phyloP scores from a whole-genome alignment of 2,329 filamentous ascomycete species.

The Penicillium thymicola region DNA sequence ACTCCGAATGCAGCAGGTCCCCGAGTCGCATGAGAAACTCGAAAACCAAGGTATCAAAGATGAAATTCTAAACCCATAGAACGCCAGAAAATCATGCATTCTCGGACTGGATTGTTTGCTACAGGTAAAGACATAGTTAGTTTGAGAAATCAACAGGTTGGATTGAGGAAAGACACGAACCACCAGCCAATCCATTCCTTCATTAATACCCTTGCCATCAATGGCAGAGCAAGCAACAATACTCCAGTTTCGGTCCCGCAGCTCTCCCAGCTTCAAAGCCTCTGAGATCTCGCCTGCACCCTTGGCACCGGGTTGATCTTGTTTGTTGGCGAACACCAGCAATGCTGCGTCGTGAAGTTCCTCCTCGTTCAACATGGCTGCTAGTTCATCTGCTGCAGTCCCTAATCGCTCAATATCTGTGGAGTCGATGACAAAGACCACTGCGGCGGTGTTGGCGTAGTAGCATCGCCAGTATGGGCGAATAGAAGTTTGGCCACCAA shows the following conservation, averaged over 20 bases:
- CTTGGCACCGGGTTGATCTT: constrained; percentile 95
- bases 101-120: constrained; percentile 47
- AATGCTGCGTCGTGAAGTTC: constrained; percentile 90
- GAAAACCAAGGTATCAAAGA: constrained; percentile 28
- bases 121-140: background rate
- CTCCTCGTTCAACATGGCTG: constrained; percentile 95
- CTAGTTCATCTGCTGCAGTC: constrained; percentile 87
- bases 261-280: constrained; percentile 80
- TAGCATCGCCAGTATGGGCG: constrained; percentile 99
- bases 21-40: constrained; percentile 12
- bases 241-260: constrained; percentile 97
- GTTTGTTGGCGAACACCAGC: constrained; percentile 97
- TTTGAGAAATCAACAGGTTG: constrained; percentile 10
- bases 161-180: constrained; percentile 50
- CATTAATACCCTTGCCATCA: constrained; percentile 87
- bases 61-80: constrained; percentile 31
- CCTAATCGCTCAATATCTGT: constrained; percentile 94
- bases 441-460: constrained; percentile 96
- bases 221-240: constrained; percentile 97
- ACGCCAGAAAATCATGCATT: constrained; percentile 38
- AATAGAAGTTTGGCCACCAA: constrained; percentile 97
- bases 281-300: constrained; percentile 96
- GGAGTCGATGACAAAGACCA: constrained; percentile 97
- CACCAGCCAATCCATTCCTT: constrained; percentile 99
- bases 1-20: constrained; percentile 21